phyloP scores from a whole-genome alignment of 1,284 basidiomycete species.

The Pholiota adiposa region DNA sequence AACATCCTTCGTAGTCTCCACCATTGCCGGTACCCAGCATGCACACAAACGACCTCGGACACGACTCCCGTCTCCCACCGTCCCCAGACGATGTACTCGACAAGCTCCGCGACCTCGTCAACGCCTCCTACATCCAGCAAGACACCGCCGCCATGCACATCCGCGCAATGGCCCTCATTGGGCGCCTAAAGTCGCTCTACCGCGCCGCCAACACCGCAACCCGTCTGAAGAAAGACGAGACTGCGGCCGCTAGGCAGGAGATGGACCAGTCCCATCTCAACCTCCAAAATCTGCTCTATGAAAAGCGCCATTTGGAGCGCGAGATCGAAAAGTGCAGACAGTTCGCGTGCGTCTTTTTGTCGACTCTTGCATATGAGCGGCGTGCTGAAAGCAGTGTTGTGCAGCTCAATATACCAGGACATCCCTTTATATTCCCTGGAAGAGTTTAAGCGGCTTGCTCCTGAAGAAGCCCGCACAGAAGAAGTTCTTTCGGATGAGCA shows the following conservation, averaged over 20 bases:
- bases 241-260: slow-evolving; percentile 73
- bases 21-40: slow-evolving; percentile 17
- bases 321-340: slow-evolving; percentile 88
- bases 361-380: slow-evolving; percentile 11
- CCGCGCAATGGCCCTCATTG: slow-evolving; percentile 72
- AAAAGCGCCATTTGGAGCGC: slow-evolving; percentile 81
- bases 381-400: slow-evolving; percentile 4
- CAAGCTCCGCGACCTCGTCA: slow-evolving; percentile 64
- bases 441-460: slow-evolving; percentile 68
- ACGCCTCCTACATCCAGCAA: slow-evolving; percentile 42
- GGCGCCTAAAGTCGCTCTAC: slow-evolving; percentile 75
- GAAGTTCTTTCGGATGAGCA: slow-evolving; percentile 69
- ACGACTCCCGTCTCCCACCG: slow-evolving; percentile 27
- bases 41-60: slow-evolving; percentile 26
- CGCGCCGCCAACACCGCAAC: slow-evolving; percentile 72
- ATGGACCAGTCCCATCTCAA: slow-evolving; percentile 85
- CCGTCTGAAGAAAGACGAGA: slow-evolving; percentile 70
- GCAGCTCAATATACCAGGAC: slow-evolving; percentile 82
- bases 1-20: not conserved
- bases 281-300: slow-evolving; percentile 81
- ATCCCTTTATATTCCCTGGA: slow-evolving; percentile 69
- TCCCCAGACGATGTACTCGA: slow-evolving; percentile 57
- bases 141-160: slow-evolving; percentile 60
- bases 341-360: slow-evolving; percentile 68
- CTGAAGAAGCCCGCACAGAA: slow-evolving; percentile 63